Percentiles rank a stretch among this genome's conserved stretches.
Evolutionary conservation across 441 rosid genomes (phyloP).

Genomic region (Bruguiera hainesii): DNA sequence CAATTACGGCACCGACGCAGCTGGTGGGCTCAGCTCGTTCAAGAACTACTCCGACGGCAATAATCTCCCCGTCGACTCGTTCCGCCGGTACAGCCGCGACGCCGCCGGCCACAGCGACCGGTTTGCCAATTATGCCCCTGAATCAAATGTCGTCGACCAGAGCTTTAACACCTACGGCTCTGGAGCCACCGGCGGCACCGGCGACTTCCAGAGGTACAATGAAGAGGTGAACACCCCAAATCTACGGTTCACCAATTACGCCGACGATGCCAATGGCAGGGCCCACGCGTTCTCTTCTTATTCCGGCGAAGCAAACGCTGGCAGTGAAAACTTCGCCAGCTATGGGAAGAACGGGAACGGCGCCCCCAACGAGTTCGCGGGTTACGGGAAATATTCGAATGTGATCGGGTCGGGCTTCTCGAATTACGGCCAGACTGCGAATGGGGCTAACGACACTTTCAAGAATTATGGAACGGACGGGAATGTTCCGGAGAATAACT

Average conservation of each 20-base stretch:
- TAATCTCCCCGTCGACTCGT: conserved; percentile 46
- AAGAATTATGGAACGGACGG: conserved; percentile 65
- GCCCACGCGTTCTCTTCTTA: conserved; percentile 52
- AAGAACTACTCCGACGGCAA: conserved; percentile 47
- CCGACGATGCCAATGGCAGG: conserved; percentile 50
- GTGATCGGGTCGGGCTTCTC: conserved; percentile 67
- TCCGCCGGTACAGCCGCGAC: conserved; percentile 69
- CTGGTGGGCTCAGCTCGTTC: conserved; percentile 52
- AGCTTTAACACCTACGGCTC: conserved; percentile 70
- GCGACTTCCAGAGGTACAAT: conserved; percentile 60
- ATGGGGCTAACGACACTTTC: conserved; percentile 61
- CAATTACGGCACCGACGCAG: conserved; percentile 50
- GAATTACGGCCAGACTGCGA: conserved; percentile 60
- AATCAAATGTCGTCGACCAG: conserved; percentile 62
- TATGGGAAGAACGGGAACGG: conserved; percentile 77
- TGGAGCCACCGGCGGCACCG: conserved; percentile 57
- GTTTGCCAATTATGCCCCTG: conserved; percentile 47
- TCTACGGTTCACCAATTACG: conserved; percentile 57
- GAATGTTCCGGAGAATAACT: conserved; percentile 63
- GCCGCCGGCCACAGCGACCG: conserved; percentile 45
- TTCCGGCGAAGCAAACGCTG: conserved; percentile 54
- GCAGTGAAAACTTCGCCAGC: conserved; percentile 49
- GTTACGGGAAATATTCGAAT: conserved; percentile 60
- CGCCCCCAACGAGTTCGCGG: conserved; percentile 43
- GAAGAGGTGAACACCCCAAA: conserved; percentile 53